Percentiles rank a stretch among this genome's conserved stretches.
Conservation (phyloP, 108 stramenopile genomes). For the Cyclostephanos tholiformis region DNA sequence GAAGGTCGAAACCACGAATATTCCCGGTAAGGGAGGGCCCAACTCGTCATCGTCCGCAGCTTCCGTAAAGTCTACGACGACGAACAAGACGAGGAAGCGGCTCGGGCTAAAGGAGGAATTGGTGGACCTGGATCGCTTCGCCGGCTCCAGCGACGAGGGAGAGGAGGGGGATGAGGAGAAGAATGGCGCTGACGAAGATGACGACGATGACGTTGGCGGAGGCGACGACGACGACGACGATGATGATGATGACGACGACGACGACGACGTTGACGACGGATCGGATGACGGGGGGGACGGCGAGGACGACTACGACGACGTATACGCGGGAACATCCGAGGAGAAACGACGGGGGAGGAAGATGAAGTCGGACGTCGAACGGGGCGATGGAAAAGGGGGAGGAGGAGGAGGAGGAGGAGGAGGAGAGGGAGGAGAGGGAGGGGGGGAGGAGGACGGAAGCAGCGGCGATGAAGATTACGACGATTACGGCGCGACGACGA, state of each 20-base stretch:
- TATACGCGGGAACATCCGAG: not conserved
- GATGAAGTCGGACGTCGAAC: not conserved
- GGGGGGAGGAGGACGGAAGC: slow-evolving; percentile 22
- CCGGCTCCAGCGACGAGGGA: slow-evolving; percentile 86
- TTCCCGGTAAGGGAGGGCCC: slow-evolving; percentile 54
- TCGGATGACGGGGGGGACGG: slow-evolving; percentile 3
- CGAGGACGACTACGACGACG: slow-evolving; percentile 37
- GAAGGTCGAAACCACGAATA: slow-evolving; percentile 56
- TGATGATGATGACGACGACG: slow-evolving; percentile 26
- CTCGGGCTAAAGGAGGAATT: slow-evolving; percentile 26
- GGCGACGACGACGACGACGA: slow-evolving; percentile 26
- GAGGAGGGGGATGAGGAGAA: slow-evolving; percentile 33
- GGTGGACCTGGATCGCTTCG: slow-evolving; percentile 76
- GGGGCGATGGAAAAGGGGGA: slow-evolving; percentile 14
- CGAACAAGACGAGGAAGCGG: slow-evolving; percentile 19
- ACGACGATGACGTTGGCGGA: slow-evolving; percentile 26
- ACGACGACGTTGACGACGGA: slow-evolving; percentile 14
- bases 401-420: slow-evolving; percentile 16
- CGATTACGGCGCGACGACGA: slow-evolving; percentile 30
- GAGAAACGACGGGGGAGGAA: not conserved
- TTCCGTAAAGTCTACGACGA: slow-evolving; percentile 6
- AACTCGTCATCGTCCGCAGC: not conserved
- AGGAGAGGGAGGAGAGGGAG: slow-evolving; percentile 31
- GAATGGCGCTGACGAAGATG: slow-evolving; percentile 24
- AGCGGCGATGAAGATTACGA: slow-evolving; percentile 39